Conservation (phyloP, 2,329 filamentous ascomycete genomes). For the Cordyceps cateniannulata region DNA sequence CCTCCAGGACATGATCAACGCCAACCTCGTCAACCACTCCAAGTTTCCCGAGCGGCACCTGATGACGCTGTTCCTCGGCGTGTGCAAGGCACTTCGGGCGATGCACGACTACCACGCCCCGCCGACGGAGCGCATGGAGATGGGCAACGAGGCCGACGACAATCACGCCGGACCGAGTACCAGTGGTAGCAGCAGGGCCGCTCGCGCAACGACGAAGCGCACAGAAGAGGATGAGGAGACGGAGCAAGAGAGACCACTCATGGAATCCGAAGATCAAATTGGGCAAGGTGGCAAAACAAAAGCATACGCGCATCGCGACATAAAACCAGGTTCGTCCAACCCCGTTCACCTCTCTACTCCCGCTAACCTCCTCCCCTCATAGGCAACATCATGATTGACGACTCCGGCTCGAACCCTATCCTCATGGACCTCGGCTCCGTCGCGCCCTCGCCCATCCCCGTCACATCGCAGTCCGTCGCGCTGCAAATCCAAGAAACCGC, state of each 20-base stretch:
- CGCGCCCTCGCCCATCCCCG: conserved; percentile 76
- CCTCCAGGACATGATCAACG: conserved; percentile 96
- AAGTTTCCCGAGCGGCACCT: conserved; percentile 81
- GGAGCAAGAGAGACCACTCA: conserved; percentile 73
- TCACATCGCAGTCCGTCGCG: conserved; percentile 84
- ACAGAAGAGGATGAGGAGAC: conserved; percentile 63
- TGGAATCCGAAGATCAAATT: conserved; percentile 67
- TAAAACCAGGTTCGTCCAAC: conserved; percentile 73
- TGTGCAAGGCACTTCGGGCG: conserved; percentile 77
- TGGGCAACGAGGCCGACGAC: conserved; percentile 38
- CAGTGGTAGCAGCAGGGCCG: conserved; percentile 16
- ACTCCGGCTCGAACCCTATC: conserved; percentile 80
- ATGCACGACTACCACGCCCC: conserved; percentile 78
- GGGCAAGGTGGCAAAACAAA: conserved; percentile 61
- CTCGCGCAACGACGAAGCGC: conserved; percentile 21
- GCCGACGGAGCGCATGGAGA: conserved; percentile 45
- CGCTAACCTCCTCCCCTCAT: background rate
- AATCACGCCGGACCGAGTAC: conserved; percentile 32
- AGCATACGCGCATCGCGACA: conserved; percentile 91
- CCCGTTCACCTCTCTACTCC: background rate
- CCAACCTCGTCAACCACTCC: conserved; percentile 92
- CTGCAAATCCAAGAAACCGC: conserved; percentile 90
- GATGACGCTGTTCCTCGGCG: conserved; percentile 86
- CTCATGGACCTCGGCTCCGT: conserved; percentile 97
- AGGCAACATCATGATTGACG: conserved; percentile 97